These are phyloP conservation scores for Aspergillus calidoustus DNA, from an alignment of 2,329 filamentous ascomycete genomes.

Conservation along the genomic window DNA sequence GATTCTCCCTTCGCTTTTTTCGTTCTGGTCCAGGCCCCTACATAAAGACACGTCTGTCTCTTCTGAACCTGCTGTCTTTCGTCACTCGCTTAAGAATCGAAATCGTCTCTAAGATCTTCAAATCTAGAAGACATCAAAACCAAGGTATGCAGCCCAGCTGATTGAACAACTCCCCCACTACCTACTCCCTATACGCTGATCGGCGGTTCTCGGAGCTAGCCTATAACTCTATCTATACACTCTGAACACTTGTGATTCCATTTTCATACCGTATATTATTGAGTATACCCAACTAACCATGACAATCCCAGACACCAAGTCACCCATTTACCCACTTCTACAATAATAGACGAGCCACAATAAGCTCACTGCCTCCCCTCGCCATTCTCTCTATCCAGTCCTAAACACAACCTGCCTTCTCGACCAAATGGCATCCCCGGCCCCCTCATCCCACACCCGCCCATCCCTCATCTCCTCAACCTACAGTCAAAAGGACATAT, in stretches of 20 bases:
- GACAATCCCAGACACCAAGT: not conserved
- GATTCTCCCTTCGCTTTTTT: not conserved
- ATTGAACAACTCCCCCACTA: not conserved
- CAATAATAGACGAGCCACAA: not conserved
- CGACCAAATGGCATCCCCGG: slow-evolving; percentile 27
- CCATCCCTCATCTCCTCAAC: slow-evolving; percentile 29
- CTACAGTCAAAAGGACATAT: slow-evolving; percentile 43
- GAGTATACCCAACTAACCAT: not conserved
- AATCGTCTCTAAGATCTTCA: not conserved
- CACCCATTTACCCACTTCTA: not conserved
- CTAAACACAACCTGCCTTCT: not conserved
- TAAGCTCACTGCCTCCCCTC: not conserved
- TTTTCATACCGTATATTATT: not conserved
- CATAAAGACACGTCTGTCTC: slow-evolving; percentile 5
- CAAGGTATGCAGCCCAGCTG: not conserved
- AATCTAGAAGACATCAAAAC: not conserved
- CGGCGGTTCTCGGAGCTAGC: slow-evolving; percentile 14
- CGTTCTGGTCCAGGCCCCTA: not conserved
- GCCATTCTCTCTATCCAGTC: not conserved
- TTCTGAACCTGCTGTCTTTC: not conserved
- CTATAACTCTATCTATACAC: not conserved
- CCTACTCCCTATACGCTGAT: not conserved
- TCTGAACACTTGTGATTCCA: not conserved
- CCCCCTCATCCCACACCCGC: slow-evolving; percentile 22
- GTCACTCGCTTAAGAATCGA: not conserved